These are phyloP conservation scores for Huntiella bhutanensis DNA, from an alignment of 2,329 filamentous ascomycete species.

Conservation along the genomic window DNA sequence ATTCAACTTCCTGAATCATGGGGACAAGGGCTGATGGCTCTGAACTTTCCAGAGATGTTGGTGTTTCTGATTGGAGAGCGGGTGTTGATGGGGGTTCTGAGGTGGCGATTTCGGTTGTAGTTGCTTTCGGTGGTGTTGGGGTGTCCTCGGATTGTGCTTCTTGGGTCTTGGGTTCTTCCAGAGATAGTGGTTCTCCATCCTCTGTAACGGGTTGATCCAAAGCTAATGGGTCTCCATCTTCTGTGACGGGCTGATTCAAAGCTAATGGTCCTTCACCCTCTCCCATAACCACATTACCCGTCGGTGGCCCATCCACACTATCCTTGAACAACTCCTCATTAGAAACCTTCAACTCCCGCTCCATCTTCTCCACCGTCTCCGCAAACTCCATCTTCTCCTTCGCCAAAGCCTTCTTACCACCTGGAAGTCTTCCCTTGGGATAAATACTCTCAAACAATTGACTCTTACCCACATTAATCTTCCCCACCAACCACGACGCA, in stretches of 20 bases:
- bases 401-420: neutral
- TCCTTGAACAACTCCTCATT: neutral
- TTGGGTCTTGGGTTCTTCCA: no score
- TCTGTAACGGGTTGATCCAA: no score
- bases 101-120: neutral
- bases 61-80: neutral
- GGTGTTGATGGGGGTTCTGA: neutral
- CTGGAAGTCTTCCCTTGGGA: slow-evolving; percentile 41
- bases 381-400: neutral
- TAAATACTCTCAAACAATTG: slow-evolving; percentile 75
- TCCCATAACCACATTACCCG: no score
- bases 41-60: neutral
- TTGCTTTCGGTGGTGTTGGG: no score
- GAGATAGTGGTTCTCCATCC: no score
- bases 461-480: slow-evolving; percentile 94
- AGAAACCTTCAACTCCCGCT: neutral
- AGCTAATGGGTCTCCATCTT: no score
- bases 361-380: neutral
- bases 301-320: neutral
- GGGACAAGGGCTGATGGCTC: neutral
- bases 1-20: slow-evolving; percentile 13
- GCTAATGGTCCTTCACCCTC: no score
- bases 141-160: no score
- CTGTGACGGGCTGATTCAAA: no score
- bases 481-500: slow-evolving; percentile 91